Conservation (phyloP, 768 basidiomycete species). For the Mycena kentingensis region DNA sequence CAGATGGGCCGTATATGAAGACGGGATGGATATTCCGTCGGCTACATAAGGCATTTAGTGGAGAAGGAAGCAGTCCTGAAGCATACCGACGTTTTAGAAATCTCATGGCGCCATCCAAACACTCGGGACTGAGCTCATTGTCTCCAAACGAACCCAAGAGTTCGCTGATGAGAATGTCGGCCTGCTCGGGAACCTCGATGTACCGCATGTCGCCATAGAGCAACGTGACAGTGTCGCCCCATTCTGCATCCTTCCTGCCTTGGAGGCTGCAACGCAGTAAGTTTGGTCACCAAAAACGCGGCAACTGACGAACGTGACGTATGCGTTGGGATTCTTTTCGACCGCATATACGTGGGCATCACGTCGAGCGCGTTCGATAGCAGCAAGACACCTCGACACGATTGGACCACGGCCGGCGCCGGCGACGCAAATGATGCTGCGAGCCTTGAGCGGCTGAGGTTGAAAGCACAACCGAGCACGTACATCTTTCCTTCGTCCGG, state of each 20-base stretch:
- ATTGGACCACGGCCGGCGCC: conserved; percentile 96
- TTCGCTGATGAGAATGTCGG: conserved; percentile 94
- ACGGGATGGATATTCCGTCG: conserved; percentile 92
- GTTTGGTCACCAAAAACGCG: conserved; percentile 12
- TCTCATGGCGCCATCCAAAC: conserved; percentile 92
- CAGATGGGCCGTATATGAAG: conserved; percentile 92
- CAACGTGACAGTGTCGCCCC: conserved; percentile 78
- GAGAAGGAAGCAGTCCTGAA: neutral
- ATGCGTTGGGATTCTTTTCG: conserved; percentile 97
- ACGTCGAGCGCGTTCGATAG: conserved; percentile 66
- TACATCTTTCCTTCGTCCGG: conserved; percentile 63
- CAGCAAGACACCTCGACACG: conserved; percentile 80
- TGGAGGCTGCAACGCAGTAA: conserved; percentile 64
- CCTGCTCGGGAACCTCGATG: conserved; percentile 79
- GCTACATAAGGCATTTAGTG: conserved; percentile 46
- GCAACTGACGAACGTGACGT: conserved; percentile 73
- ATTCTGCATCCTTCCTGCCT: conserved; percentile 76
- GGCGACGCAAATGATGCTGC: conserved; percentile 84
- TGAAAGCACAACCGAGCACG: conserved; percentile 29
- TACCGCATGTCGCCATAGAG: conserved; percentile 95
- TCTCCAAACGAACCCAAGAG: conserved; percentile 97
- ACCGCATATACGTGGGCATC: conserved; percentile 78
- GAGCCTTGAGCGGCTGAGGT: conserved; percentile 11
- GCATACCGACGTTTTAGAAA: conserved; percentile 80
- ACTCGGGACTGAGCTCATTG: conserved; percentile 97